A percentile compares a stretch with the other conserved stretches of the same genome.
These are phyloP conservation scores for Geotrichum phurueaensis DNA, from an alignment of 1,139 yeast genomes.

Conservation along the genomic window DNA sequence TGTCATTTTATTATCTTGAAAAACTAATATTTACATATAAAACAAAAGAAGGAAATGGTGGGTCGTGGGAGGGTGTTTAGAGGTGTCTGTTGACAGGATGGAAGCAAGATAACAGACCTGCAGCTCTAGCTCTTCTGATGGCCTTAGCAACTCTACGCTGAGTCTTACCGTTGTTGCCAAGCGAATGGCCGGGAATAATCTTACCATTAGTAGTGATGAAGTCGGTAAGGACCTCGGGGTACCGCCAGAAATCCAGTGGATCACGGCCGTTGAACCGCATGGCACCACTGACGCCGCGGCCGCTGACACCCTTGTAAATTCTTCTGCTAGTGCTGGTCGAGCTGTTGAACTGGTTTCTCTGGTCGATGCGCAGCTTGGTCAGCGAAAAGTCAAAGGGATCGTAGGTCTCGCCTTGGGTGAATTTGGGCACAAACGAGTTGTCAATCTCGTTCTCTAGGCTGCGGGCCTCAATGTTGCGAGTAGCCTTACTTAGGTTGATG, in stretches of 20 bases:
- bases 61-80: neutral
- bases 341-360: conserved; percentile 26
- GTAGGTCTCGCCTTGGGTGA: conserved; percentile 27
- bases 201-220: conserved; percentile 59
- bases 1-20: neutral
- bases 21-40: neutral
- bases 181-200: conserved; percentile 52
- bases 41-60: neutral
- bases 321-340: conserved; percentile 3
- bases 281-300: neutral
- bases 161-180: conserved; percentile 53
- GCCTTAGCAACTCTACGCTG: conserved; percentile 61
- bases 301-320: neutral
- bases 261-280: conserved; percentile 19
- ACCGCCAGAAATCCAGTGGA: conserved; percentile 34
- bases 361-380: conserved; percentile 23
- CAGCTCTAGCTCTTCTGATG: conserved; percentile 59
- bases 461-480: conserved; percentile 2
- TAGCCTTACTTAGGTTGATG: neutral
- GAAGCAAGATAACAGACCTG: conserved; percentile 60
- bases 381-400: conserved; percentile 32
- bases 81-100: conserved; percentile 43
- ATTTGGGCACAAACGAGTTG: conserved; percentile 24
- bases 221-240: conserved; percentile 51
- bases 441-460: conserved; percentile 20